Percentiles rank a stretch among this genome's conserved stretches.
Evolutionary conservation across 129 eudicot genomes (phyloP).

Genomic region (Erigeron canadensis): DNA sequence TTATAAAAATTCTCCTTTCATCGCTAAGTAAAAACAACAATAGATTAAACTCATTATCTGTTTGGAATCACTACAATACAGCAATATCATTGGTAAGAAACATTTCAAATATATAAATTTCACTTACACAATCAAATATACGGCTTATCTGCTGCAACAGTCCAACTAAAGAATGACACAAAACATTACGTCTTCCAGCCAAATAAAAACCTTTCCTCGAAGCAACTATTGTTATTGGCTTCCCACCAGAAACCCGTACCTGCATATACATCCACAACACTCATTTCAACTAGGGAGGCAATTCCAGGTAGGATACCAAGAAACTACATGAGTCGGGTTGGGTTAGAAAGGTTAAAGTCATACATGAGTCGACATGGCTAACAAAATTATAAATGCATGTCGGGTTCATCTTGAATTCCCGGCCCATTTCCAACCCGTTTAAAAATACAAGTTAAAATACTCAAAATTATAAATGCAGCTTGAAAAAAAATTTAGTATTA

Average conservation of each 20-base stretch:
- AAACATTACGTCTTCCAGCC: slow-evolving; percentile 64
- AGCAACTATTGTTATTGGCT: slow-evolving; percentile 87
- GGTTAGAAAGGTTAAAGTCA: too few relatives aligned
- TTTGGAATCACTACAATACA: background rate
- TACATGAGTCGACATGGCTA: too few relatives aligned
- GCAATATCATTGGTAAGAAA: too few relatives aligned
- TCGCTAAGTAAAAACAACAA: background rate
- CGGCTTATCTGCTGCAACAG: slow-evolving; percentile 84
- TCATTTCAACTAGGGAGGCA: background rate
- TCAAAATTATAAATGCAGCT: too few relatives aligned
- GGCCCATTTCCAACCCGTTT: too few relatives aligned
- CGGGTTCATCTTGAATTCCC: too few relatives aligned
- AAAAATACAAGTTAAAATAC: too few relatives aligned
- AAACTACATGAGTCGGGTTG: too few relatives aligned
- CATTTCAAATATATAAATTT: background rate
- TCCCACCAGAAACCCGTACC: slow-evolving; percentile 86
- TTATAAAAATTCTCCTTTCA: background rate
- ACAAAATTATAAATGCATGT: too few relatives aligned
- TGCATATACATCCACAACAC: slow-evolving; percentile 27
- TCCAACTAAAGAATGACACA: slow-evolving; percentile 77
- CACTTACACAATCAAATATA: slow-evolving; percentile 74
- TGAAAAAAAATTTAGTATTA: too few relatives aligned
- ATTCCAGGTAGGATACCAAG: too few relatives aligned
- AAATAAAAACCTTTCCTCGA: slow-evolving; percentile 81
- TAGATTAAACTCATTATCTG: background rate